A percentile compares a stretch with the other conserved stretches of the same genome.
phyloP scores from a whole-genome alignment of 306 rosid genomes.

The Ochetophila trinervis region DNA sequence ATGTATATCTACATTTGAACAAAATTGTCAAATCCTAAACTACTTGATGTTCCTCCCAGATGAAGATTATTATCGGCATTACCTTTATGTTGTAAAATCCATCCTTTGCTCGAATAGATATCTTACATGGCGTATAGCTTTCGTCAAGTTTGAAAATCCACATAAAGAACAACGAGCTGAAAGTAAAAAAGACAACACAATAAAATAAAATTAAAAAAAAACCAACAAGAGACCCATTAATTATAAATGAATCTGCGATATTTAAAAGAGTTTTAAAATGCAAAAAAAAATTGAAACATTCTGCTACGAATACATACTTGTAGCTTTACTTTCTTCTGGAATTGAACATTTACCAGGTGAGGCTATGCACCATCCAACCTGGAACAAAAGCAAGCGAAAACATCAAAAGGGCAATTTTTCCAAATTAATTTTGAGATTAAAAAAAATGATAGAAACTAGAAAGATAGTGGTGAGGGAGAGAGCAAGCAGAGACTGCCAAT shows the following conservation, averaged over 20 bases:
- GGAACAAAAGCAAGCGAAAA: too few species aligned
- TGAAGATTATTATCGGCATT: too few species aligned
- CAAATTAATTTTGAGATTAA: too few species aligned
- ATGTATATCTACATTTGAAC: too few species aligned
- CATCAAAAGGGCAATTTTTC: too few species aligned
- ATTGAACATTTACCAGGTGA: slow-evolving; percentile 83
- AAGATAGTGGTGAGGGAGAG: slow-evolving; percentile 1
- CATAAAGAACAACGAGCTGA: too few species aligned
- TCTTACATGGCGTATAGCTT: too few species aligned
- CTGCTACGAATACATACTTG: slow-evolving; percentile 40
- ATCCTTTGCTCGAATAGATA: too few species aligned
- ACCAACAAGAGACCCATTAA: neutral
- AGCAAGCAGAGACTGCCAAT: slow-evolving; percentile 68
- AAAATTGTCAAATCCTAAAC: too few species aligned
- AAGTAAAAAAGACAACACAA: neutral
- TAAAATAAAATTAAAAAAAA: neutral
- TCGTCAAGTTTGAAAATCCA: too few species aligned
- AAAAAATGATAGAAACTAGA: neutral
- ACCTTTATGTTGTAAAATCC: too few species aligned
- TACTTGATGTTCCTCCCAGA: neutral
- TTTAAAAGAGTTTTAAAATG: neutral
- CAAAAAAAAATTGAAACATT: neutral
- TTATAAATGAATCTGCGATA: neutral
- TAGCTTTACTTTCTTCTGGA: slow-evolving; percentile 84
- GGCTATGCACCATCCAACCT: slow-evolving; percentile 95